Evolutionary conservation across 2,329 filamentous ascomycete species (phyloP), one percentile per base, ranked within the genome.

Genomic region (Hypoxylon sp.): DNA sequence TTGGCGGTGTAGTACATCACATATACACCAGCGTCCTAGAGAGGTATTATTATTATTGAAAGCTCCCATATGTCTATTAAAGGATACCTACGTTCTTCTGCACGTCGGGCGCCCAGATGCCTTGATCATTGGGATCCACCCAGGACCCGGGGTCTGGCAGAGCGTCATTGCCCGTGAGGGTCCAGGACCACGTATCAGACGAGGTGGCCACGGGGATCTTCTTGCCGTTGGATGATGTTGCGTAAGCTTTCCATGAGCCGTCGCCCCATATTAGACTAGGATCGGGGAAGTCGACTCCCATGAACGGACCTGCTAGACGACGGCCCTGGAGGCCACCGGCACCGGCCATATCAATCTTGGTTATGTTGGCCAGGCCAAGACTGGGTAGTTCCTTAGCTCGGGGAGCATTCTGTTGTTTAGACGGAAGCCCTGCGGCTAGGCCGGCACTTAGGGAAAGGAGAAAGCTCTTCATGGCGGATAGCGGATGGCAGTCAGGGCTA

Each of bases 1-100:
- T 52, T 70, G 1, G 73, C 76, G 1, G 76, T 76, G 64, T 77
- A 78, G 64, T 78, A 78, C 75, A 77, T 77, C 17, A 78, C 74
- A 39, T 75, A 77, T 8, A 64, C 61, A 6, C 76, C 75, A 44
- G 67, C 72, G 44, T 78, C 76, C 75, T 77, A 19, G 11, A 17
- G 24, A 31, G 5, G 8, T 2, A 3, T 5, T 44, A n/a, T 68
- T 47, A 61, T 4, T 5, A 5, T 27, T 27, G 24, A 27, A 27
- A 27, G 24, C 24, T 27, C 24, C 3, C 24, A 5, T 27, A 27
- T 27, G 24, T 5, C 19, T 32, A 51, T 3, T 6, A 8, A 21
- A 10, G 27, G 47, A 46, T 31, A 63, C 72, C 51, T 63, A 77
- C 76, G 39, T 76, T 77, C 68, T 76, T 77, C 59, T 76, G 71